Conservation (phyloP, 306 rosid genomes). For the Casuarina glauca region DNA sequence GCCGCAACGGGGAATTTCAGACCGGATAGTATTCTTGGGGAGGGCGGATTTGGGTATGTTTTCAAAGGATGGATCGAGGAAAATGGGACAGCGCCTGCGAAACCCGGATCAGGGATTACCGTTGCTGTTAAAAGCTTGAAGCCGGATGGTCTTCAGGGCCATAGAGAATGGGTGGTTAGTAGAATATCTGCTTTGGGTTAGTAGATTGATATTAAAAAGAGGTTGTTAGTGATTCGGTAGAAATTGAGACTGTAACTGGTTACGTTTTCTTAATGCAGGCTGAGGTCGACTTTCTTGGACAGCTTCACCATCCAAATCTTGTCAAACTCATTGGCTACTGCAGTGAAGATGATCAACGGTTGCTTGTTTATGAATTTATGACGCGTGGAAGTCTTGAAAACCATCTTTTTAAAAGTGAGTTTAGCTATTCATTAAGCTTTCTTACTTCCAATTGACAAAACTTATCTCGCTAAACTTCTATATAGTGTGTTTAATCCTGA, state of each 20-base stretch:
- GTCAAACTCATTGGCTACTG: slow-evolving; percentile 95
- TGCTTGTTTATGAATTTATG: slow-evolving; percentile 95
- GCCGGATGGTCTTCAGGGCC: slow-evolving; percentile 97
- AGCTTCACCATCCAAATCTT: slow-evolving; percentile 95
- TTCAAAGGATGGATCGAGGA: slow-evolving; percentile 99
- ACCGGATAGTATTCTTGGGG: slow-evolving; percentile 98
- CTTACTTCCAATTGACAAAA: background rate
- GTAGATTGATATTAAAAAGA: slow-evolving; percentile 49
- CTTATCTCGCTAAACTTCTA: slow-evolving; percentile 7
- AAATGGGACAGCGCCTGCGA: slow-evolving; percentile 94
- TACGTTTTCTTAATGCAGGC: slow-evolving; percentile 63
- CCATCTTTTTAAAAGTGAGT: slow-evolving; percentile 95
- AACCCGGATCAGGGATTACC: slow-evolving; percentile 88
- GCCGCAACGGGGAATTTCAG: slow-evolving; percentile 96
- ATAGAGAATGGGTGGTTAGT: slow-evolving; percentile 99
- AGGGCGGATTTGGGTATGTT: slow-evolving; percentile 94
- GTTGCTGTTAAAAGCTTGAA: slow-evolving; percentile 96
- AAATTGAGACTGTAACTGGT: slow-evolving; percentile 37
- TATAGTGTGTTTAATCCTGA: background rate
- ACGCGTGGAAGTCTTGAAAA: slow-evolving; percentile 97
- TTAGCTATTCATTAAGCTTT: slow-evolving; percentile 14
- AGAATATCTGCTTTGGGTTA: slow-evolving; percentile 73
- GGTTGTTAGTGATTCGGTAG: slow-evolving; percentile 29
- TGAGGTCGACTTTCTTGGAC: slow-evolving; percentile 94
- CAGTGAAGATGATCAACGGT: slow-evolving; percentile 85